Conservation (phyloP, 1,284 basidiomycete species). For the Chalciporus sp. region DNA sequence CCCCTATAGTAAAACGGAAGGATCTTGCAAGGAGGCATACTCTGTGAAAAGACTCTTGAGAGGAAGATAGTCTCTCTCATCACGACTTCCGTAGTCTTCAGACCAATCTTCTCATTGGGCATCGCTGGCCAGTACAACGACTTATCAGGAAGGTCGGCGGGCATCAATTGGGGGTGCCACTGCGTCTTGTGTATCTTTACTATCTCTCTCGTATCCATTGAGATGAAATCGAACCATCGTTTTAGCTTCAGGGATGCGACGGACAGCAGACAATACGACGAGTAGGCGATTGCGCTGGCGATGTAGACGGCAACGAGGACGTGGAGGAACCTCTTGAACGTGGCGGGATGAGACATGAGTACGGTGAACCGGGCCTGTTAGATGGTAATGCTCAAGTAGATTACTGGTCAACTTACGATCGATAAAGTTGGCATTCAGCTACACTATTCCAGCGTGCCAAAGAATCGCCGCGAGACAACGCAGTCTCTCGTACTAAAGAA, state of each 20-base stretch:
- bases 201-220: background rate
- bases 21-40: constrained; percentile 71
- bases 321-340: constrained; percentile 20
- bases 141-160: constrained; percentile 13
- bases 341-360: constrained; percentile 14
- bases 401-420: background rate
- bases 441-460: background rate
- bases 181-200: background rate
- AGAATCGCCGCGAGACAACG: background rate
- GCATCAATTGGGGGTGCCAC: background rate
- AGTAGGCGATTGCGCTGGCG: constrained; percentile 35
- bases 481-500: background rate
- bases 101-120: constrained; percentile 13
- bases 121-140: constrained; percentile 21
- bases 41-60: constrained; percentile 68
- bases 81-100: constrained; percentile 22
- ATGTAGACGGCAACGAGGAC: constrained; percentile 28
- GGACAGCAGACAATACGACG: constrained; percentile 34
- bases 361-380: background rate
- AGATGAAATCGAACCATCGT: constrained; percentile 8
- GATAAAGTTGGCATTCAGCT: background rate
- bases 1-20: constrained; percentile 82
- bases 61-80: constrained; percentile 51
- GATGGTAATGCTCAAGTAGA: background rate
- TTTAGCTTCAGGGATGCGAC: constrained; percentile 20